Evolutionary conservation across 2,329 filamentous ascomycete species (phyloP).

Genomic region (Tricladium varicosporioides): DNA sequence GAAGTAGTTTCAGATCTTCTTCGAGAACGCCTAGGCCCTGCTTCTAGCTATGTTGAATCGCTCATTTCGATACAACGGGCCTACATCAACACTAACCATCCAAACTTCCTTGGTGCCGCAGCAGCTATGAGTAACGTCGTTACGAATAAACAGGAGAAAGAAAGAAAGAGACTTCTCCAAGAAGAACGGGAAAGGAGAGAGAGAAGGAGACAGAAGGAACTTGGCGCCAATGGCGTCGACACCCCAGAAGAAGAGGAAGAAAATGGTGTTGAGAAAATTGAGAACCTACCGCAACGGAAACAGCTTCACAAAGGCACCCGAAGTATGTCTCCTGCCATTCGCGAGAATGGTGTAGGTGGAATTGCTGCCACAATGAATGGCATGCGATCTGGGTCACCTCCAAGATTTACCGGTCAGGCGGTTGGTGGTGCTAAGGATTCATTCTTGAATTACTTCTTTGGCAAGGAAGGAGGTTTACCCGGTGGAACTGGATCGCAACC

Average conservation of each 20-base stretch:
- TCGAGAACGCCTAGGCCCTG: slow-evolving; percentile 85
- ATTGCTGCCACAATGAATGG: slow-evolving; percentile 69
- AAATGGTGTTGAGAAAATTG: slow-evolving; percentile 46
- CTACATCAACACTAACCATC: slow-evolving; percentile 99
- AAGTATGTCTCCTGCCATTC: slow-evolving; percentile 80
- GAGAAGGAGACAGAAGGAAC: slow-evolving; percentile 76
- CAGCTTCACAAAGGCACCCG: slow-evolving; percentile 53
- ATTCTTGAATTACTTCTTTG: slow-evolving; percentile 98
- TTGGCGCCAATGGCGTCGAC: slow-evolving; percentile 75
- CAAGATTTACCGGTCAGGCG: slow-evolving; percentile 58
- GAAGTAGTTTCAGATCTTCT: slow-evolving; percentile 96
- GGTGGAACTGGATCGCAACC: slow-evolving; percentile 38
- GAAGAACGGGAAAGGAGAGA: slow-evolving; percentile 88
- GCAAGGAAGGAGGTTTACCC: slow-evolving; percentile 70
- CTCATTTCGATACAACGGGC: slow-evolving; percentile 95
- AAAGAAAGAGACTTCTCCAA: slow-evolving; percentile 74
- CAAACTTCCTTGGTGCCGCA: slow-evolving; percentile 94
- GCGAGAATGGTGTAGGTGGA: slow-evolving; percentile 61
- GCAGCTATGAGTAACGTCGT: slow-evolving; percentile 98
- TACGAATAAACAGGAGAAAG: slow-evolving; percentile 88
- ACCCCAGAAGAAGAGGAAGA: slow-evolving; percentile 60
- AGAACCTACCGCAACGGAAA: slow-evolving; percentile 60
- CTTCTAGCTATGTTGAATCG: slow-evolving; percentile 89
- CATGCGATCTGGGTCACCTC: slow-evolving; percentile 57
- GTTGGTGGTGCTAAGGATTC: slow-evolving; percentile 74